Percentiles rank a stretch among this genome's conserved stretches.
Conservation (phyloP, 352 stramenopile genomes). For the Phytophthora ramorum region DNA sequence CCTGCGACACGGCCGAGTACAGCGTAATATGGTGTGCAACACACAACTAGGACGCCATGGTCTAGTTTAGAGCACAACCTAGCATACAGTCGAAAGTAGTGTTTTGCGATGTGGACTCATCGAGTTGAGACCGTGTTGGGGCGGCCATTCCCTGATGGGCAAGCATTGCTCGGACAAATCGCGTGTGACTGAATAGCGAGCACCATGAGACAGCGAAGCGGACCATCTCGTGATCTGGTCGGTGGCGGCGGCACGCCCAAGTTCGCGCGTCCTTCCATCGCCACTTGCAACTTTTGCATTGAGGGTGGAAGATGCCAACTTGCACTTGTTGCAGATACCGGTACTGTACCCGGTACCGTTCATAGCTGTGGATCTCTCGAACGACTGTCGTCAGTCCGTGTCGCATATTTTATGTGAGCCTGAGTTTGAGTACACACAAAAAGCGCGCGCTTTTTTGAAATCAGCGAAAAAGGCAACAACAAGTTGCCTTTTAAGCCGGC, state of each 20-base stretch:
- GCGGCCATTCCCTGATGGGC: too few species aligned
- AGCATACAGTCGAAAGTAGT: not conserved
- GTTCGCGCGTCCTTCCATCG: conserved; percentile 7
- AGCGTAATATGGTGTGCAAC: not conserved
- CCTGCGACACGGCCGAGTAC: conserved; percentile 17
- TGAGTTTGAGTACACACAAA: conserved; percentile 19
- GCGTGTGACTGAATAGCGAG: not conserved
- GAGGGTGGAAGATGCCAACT: conserved; percentile 2
- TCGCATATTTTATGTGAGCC: conserved; percentile 28
- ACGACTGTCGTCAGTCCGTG: conserved; percentile 26
- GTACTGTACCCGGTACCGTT: not conserved
- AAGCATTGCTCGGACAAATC: conserved; percentile 29
- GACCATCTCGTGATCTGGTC: conserved; percentile 18
- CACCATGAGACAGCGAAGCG: conserved; percentile 15
- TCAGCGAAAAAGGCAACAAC: conserved; percentile 25
- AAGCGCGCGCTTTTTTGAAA: conserved; percentile 9
- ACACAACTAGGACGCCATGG: not conserved
- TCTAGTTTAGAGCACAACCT: not conserved
- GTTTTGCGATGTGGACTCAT: too few species aligned
- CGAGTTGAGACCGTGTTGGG: too few species aligned
- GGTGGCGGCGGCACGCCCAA: not conserved
- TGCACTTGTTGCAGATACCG: not conserved
- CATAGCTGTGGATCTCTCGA: conserved; percentile 13
- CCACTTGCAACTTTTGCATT: too few species aligned
- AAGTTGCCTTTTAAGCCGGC: not conserved